phyloP scores from a whole-genome alignment of 1,284 basidiomycete genomes.

The Uromyces viciae-fabae region DNA sequence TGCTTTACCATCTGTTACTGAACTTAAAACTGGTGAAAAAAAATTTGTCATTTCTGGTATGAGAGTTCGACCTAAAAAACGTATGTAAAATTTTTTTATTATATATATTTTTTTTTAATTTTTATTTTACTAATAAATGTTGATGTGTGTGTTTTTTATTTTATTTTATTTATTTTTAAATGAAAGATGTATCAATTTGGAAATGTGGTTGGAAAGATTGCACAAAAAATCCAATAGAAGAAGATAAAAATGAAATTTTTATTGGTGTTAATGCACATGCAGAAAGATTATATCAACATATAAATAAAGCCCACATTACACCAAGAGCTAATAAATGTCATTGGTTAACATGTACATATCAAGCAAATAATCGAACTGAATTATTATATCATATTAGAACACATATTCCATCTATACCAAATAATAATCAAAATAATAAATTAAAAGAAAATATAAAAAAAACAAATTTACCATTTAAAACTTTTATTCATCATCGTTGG shows the following conservation, averaged over 20 bases:
- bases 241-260: background rate
- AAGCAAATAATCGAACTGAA: background rate
- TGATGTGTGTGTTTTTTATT: background rate
- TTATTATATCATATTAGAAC: conserved; percentile 23
- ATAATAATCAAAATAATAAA: background rate
- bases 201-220: conserved; percentile 38
- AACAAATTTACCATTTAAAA: background rate
- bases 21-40: conserved; percentile 29
- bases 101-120: background rate
- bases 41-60: conserved; percentile 39
- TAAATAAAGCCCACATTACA: conserved; percentile 9
- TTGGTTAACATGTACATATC: conserved; percentile 25
- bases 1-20: conserved; percentile 29
- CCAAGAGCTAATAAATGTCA: background rate
- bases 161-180: background rate
- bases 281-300: background rate
- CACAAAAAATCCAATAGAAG: background rate
- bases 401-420: background rate
- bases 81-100: background rate
- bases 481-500: conserved; percentile 16
- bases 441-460: background rate
- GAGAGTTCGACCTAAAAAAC: conserved; percentile 13
- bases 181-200: background rate
- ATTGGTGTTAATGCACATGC: too few relatives aligned
- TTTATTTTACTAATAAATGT: background rate